Evolutionary conservation across 805 yeast species (phyloP), one percentile per base, ranked within the genome.

Genomic region (Cephaloascus albidus): DNA sequence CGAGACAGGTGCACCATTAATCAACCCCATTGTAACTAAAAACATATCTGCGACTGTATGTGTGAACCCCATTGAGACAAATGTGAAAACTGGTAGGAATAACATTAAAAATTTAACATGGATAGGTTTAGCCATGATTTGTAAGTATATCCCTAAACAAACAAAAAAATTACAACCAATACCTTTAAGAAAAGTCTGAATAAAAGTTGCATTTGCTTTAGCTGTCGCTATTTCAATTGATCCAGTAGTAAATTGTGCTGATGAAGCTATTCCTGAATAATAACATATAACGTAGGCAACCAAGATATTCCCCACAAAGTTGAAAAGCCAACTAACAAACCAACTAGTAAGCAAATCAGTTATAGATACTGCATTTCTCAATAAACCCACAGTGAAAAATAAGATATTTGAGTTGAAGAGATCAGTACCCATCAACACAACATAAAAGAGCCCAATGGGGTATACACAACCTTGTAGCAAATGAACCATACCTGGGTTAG

Each of bases 21-120:
- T 65, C 52, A 83, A 58, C 0, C 85, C 94, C 45, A 77, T 73
- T 6, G 80, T 76, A 3, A 81, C 53, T 39, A 82, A 47, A 46
- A 67, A 79, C 93, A 85, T 83, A 54, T 85, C 95, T 1, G 94
- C 95, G 6, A 85, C 87, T 1, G 78, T 76, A 53, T 85, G 94
- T 2, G 85, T 77, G 57, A 78, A 85, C 0, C 94, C 93, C 66
- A 80, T 65, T 1, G 80, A 50, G n/a, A 83, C 93, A 57, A 85
- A 83, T 0, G 89, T 77, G 56, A 83, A 82, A 14, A 85, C 68
- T 1, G 95, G 95, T 17, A 84, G 53, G 14, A 67, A 51, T 63
- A 85, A 72, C 63, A 81, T 58, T 4, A 81, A 36, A 20, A 81
- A 65, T 48, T 81, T 83, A 28, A 85, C 94, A 52, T 85, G 94